Evolutionary conservation across 2,329 filamentous ascomycete genomes (phyloP), one percentile per base, ranked within the genome.

Genomic region (Monilinia fructicola): DNA sequence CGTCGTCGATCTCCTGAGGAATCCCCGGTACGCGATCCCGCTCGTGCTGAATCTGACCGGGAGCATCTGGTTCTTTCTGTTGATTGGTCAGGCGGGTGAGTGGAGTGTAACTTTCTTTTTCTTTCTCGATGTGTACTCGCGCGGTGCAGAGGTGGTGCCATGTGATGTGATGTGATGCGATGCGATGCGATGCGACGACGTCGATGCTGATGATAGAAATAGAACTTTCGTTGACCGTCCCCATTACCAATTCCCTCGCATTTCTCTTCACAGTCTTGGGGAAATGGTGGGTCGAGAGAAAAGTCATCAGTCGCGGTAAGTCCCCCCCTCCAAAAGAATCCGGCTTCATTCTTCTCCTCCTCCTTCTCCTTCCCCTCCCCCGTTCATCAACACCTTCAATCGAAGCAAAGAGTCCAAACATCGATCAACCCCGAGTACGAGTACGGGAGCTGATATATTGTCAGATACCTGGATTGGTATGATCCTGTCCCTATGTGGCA

Each of bases 231-330:
- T 81, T 98, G 69, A 97, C 93, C 2, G 93, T 98, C 0, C 94
- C 94, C 1, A 95, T 98, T 69, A 93, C 94, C 1, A 98, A 98
- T 75, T 96, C 93, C 0, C 80, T 96, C 74, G 94, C 94, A 0
- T 98, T 98, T 73, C 79, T 98, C n/a, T 98, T 97, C 75, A 98
- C 94, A 0, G 93, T 97, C 2, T 75, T 97, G 16, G 94, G 93
- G 0, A 94, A 98, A 73, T 98, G 93, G 93, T 96, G 90, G 82
- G 92, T 94, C 0, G 94, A 97, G 74, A 87, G 87, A 68, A 98
- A 97, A 77, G 90, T 93, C 1, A 96, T 98, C 69, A 91, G 88
- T 72, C 85, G 87, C 82, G 87, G 91, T 93, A 80, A 74, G 84
- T 64, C 48, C 53, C 14, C n/a, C 44, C 26, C 18, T 38, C 10